Conservation (phyloP, 306 rosid species). For the Cicer yamashitae region DNA sequence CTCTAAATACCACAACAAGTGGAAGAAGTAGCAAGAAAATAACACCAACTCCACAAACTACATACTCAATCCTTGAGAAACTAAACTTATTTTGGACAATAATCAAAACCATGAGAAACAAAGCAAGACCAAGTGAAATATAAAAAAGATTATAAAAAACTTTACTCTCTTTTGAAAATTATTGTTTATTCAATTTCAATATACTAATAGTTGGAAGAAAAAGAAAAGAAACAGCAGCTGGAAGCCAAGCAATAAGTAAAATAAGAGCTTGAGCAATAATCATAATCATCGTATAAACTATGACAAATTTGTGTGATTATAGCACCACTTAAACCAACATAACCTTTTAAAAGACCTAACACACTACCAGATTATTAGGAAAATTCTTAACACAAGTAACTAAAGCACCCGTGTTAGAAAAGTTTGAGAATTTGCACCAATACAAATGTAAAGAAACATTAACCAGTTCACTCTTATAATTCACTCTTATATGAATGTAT, state of each 20-base stretch:
- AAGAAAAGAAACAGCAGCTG: slow-evolving; percentile 36
- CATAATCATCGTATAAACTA: too few relatives aligned
- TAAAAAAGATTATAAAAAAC: slow-evolving; percentile 60
- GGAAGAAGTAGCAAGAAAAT: slow-evolving; percentile 56
- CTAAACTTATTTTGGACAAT: slow-evolving; percentile 48
- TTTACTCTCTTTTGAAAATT: slow-evolving; percentile 45
- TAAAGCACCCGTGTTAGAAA: slow-evolving; percentile 66
- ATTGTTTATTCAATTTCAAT: not conserved
- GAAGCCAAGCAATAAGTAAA: too few relatives aligned
- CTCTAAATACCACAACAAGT: slow-evolving; percentile 50
- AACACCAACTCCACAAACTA: slow-evolving; percentile 48
- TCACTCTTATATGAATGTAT: too few relatives aligned
- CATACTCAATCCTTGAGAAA: slow-evolving; percentile 47
- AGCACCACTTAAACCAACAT: slow-evolving; percentile 72
- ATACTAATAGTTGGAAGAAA: slow-evolving; percentile 57
- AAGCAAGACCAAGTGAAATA: slow-evolving; percentile 62
- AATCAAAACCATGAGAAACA: slow-evolving; percentile 11
- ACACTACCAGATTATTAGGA: slow-evolving; percentile 49
- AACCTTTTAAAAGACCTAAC: slow-evolving; percentile 70
- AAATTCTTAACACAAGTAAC: too few relatives aligned
- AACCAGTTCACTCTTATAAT: too few relatives aligned
- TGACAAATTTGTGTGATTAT: too few relatives aligned
- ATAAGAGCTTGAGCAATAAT: too few relatives aligned
- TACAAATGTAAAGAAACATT: slow-evolving; percentile 43
- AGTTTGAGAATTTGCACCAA: slow-evolving; percentile 72